Evolutionary conservation across 1,139 yeast species (phyloP).

Genomic region (Magnusiomyces sp.): DNA sequence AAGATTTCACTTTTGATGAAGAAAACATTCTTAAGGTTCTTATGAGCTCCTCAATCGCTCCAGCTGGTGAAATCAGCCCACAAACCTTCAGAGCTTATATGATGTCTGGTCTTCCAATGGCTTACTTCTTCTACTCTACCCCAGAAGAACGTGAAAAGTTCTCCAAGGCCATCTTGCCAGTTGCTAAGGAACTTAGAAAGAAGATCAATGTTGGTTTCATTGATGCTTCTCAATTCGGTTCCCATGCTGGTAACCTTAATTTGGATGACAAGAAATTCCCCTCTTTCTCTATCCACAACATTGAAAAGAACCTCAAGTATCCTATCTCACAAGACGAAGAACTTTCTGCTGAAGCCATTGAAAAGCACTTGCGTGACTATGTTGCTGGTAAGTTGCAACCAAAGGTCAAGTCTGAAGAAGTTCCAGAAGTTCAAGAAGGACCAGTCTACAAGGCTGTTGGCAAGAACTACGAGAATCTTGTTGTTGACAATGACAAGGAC

Average conservation of each 20-base stretch:
- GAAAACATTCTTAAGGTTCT: slow-evolving; percentile 40
- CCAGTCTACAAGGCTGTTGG: slow-evolving; percentile 78
- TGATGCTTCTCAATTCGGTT: slow-evolving; percentile 73
- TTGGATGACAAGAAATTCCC: slow-evolving; percentile 75
- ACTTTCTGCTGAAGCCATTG: slow-evolving; percentile 40
- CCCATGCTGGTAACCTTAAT: slow-evolving; percentile 83
- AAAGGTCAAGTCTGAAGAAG: slow-evolving; percentile 73
- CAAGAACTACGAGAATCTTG: slow-evolving; percentile 65
- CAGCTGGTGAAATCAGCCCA: slow-evolving; percentile 89
- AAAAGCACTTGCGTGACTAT: slow-evolving; percentile 56
- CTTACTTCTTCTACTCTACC: slow-evolving; percentile 74
- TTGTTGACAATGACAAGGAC: slow-evolving; percentile 66
- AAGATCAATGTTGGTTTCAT: slow-evolving; percentile 79
- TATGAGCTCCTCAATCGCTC: slow-evolving; percentile 63
- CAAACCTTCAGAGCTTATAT: slow-evolving; percentile 71
- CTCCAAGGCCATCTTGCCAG: slow-evolving; percentile 43
- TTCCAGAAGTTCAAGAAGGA: slow-evolving; percentile 72
- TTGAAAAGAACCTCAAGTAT: slow-evolving; percentile 59
- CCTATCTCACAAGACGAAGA: slow-evolving; percentile 50
- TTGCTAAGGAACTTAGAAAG: slow-evolving; percentile 75
- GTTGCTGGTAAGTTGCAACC: slow-evolving; percentile 59
- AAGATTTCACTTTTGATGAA: slow-evolving; percentile 27
- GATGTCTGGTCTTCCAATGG: slow-evolving; percentile 66
- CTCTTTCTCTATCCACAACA: slow-evolving; percentile 79
- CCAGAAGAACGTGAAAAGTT: slow-evolving; percentile 58